These are phyloP conservation scores for Mycena galericulata DNA, from an alignment of 768 basidiomycete species.

Conservation along the genomic window DNA sequence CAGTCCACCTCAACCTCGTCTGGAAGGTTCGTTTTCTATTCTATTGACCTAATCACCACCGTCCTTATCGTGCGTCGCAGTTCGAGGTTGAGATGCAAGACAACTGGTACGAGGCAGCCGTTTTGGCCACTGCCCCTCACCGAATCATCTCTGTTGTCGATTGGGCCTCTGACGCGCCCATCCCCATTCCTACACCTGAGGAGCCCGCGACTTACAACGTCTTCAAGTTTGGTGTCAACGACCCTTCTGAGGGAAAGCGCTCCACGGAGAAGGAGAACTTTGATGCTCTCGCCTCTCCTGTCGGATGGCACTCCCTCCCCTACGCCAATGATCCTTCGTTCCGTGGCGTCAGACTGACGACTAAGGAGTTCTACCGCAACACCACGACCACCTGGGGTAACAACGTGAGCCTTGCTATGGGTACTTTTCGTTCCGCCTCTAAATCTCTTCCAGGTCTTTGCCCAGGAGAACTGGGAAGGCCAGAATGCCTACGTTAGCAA, in stretches of 20 bases:
- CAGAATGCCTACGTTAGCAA: conserved; percentile 74
- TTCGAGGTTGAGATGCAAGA: conserved; percentile 94
- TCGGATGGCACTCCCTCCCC: conserved; percentile 93
- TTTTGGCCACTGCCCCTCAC: conserved; percentile 80
- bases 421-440: neutral
- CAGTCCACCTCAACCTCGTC: conserved; percentile 75
- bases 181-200: conserved; percentile 53
- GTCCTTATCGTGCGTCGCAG: conserved; percentile 45
- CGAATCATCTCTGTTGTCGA: conserved; percentile 91
- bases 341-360: conserved; percentile 38
- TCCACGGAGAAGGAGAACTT: conserved; percentile 70
- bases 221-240: conserved; percentile 87
- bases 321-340: conserved; percentile 72
- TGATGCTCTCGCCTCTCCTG: conserved; percentile 84
- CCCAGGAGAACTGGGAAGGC: conserved; percentile 95
- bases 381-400: conserved; percentile 90
- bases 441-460: conserved; percentile 68
- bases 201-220: conserved; percentile 72
- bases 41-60: neutral
- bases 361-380: conserved; percentile 62
- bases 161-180: conserved; percentile 88
- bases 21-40: conserved; percentile 76
- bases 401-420: conserved; percentile 61
- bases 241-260: conserved; percentile 80
- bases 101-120: conserved; percentile 95